Evolutionary conservation across 1,284 basidiomycete genomes (phyloP).

Genomic region (Ustilago hordei): DNA sequence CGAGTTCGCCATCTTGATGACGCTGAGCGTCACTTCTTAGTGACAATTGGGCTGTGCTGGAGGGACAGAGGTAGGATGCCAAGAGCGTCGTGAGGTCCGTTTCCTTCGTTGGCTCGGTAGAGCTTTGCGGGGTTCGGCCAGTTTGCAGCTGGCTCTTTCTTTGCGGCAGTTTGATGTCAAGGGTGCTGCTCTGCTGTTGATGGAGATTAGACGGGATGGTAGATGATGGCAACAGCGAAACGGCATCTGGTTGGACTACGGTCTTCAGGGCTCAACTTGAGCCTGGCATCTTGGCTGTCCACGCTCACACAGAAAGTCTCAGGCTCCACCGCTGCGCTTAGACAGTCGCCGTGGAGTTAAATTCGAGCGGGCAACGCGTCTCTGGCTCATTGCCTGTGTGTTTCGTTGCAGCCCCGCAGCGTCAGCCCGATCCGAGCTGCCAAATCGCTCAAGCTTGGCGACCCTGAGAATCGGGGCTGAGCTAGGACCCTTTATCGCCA

Average conservation of each 20-base stretch:
- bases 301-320: not conserved
- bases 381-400: slow-evolving; percentile 7
- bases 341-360: slow-evolving; percentile 28
- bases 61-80: not conserved
- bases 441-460: slow-evolving; percentile 9
- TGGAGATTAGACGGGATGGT: slow-evolving; percentile 26
- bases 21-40: not conserved
- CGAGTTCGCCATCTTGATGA: slow-evolving; percentile 56
- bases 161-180: not conserved
- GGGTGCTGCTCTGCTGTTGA: not conserved
- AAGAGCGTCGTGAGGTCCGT: too few species aligned
- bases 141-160: not conserved
- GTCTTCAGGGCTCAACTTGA: not conserved
- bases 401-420: slow-evolving; percentile 16
- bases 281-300: not conserved
- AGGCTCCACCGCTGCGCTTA: slow-evolving; percentile 16
- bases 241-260: too few species aligned
- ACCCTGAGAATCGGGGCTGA: slow-evolving; percentile 4
- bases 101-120: too few species aligned
- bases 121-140: not conserved
- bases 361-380: slow-evolving; percentile 10
- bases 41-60: not conserved
- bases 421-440: slow-evolving; percentile 32
- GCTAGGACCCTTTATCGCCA: slow-evolving; percentile 19
- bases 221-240: not conserved